Evolutionary conservation across 371 early-diverging fungal genomes (phyloP).

Genomic region (Rhizomucor pusillus): DNA sequence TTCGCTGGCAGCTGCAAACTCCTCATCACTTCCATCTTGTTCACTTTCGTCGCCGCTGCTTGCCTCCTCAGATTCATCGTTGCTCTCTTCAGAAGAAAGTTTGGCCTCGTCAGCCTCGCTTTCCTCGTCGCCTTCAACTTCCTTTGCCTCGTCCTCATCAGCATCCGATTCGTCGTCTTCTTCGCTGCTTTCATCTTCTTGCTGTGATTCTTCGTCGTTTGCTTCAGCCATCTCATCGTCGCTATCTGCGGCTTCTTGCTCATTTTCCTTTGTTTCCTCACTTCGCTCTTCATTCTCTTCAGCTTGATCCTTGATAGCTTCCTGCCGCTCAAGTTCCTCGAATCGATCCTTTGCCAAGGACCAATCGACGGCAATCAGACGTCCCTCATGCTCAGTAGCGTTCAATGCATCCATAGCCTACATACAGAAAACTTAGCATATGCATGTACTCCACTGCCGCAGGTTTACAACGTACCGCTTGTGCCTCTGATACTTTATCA

Average conservation of each 20-base stretch:
- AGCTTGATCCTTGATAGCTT: slow-evolving; percentile 10
- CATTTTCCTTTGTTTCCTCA: slow-evolving; percentile 10
- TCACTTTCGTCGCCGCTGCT: slow-evolving; percentile 27
- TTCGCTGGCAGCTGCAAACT: slow-evolving; percentile 28
- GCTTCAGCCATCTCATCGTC: slow-evolving; percentile 16
- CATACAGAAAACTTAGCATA: not conserved
- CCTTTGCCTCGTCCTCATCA: slow-evolving; percentile 24
- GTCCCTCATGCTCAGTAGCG: slow-evolving; percentile 11
- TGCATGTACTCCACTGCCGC: too few relatives aligned
- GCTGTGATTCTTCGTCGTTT: slow-evolving; percentile 27
- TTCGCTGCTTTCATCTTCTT: slow-evolving; percentile 13
- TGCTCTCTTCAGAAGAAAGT: slow-evolving; percentile 16
- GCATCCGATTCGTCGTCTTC: slow-evolving; percentile 14
- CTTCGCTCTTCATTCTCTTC: slow-evolving; percentile 54
- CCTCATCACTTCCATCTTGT: slow-evolving; percentile 22
- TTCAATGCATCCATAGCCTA: slow-evolving; percentile 11
- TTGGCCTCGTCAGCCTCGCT: slow-evolving; percentile 35
- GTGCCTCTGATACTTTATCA: slow-evolving; percentile 6
- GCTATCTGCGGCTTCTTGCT: slow-evolving; percentile 27
- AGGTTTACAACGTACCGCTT: slow-evolving; percentile 15
- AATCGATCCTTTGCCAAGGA: slow-evolving; percentile 77
- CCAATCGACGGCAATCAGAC: slow-evolving; percentile 39
- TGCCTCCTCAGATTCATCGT: slow-evolving; percentile 28
- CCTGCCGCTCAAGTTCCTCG: slow-evolving; percentile 52
- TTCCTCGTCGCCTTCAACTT: slow-evolving; percentile 37